Evolutionary conservation across 768 basidiomycete genomes (phyloP), one percentile per base, ranked within the genome.

Genomic region (Hygrocybe punicea): DNA sequence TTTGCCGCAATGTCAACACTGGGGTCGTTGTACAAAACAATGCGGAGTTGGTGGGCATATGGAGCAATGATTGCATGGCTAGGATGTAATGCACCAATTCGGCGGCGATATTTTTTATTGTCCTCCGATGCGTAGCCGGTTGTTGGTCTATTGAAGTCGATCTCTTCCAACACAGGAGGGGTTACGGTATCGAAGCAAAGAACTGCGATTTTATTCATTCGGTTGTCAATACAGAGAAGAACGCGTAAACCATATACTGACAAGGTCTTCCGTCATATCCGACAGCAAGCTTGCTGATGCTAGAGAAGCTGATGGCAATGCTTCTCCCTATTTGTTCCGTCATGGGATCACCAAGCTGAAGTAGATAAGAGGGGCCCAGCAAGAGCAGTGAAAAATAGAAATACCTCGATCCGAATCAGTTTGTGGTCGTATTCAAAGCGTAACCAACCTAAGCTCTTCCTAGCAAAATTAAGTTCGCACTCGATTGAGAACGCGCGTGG

Each of bases 371-470:
- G 29, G 25, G 6, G 25, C 46, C 16, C 16, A 47, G 13, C 21
- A 47, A 11, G 17, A 19, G 14, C 8, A 45, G 21, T 45, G 46
- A 49, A 44, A 42, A 47, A 50, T 16, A 23, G 5, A 65, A 76
- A 61, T 57, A 87, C 89, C 69, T 75, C 76, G 14, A 90, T 76
- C 13, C 81, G 80, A 35, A 92, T 78, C 14, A 81, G 64, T 69
- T 85, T 89, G 62, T 87, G 81, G 25, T 84, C 84, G 61, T 89
- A 90, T 54, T 86, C 81, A 34, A 91, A 83, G 33, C 73, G 68
- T 17, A 91, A 67, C 67, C 80, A 78, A 0, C 79, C 86, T 33
- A 78, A 75, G 35, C 81, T 77, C 10, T 75, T 60, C 7, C 63
- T 58, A 39, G 71, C 67, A 58, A 81, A 84, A 40, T 81, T 72